Evolutionary conservation across 176 grass and related monocot genomes (phyloP), one percentile per base, ranked within the genome.

Genomic region (Oryza australiensis): DNA sequence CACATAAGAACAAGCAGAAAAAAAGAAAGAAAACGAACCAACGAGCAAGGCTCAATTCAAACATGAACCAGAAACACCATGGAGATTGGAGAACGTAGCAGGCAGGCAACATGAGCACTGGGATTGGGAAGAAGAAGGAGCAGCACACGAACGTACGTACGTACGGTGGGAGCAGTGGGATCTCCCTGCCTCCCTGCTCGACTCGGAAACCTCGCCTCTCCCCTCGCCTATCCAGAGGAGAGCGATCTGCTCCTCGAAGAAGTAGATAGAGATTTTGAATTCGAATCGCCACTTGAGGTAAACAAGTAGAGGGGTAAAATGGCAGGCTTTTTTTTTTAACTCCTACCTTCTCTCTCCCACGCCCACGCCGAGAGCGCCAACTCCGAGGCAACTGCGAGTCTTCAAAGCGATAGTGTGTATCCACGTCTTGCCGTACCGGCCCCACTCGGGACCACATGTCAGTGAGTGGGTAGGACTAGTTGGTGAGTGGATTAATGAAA

Each of bases 261-360:
- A 69, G 69, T 12, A 0, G 68, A 37, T 9, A 22, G 68, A 18
- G 80, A 78, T 87, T 87, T 87, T 87, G 80, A 87, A 87, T 87
- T 87, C 57, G 76, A 74, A 86, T 74, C 41, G 27, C 20, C 35
- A 40, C 49, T 32, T 38, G 74, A n/a, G 53, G 68, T 51, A 79
- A 23, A 28, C 26, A 14, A 62, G 73, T 48, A 13, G 12, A 48
- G 13, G 5, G 22, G 51, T 55, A 63, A 66, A 35, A 43, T 41
- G 53, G 38, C 28, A 34, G 40, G 40, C 15, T 5, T 28, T 34
- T 81, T 12, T 35, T 23, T 40, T 27, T 35, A 0, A 0, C 26
- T 13, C 12, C 34, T 72, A 11, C 7, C 34, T 7, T 37, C 9
- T 26, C 10, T 70, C 64, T 64, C 33, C 49, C 64, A 2, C 62